Conservation (phyloP, 352 stramenopile species). For the Plasmopara muralis region DNA sequence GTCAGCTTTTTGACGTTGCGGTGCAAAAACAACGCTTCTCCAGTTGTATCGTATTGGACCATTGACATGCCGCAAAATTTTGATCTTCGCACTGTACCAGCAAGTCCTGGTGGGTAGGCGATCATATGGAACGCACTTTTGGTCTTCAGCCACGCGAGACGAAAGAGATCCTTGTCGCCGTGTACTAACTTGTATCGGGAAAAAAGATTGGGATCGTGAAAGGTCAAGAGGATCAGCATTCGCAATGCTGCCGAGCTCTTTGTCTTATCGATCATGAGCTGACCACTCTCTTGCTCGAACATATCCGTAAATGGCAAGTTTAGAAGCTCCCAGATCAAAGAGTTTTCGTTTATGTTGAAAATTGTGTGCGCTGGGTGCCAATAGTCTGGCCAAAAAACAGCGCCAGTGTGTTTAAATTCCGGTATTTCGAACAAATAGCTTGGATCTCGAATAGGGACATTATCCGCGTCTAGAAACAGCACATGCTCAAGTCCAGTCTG, state of each 20-base stretch:
- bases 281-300: constrained; percentile 57
- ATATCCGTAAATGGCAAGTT: constrained; percentile 31
- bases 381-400: constrained; percentile 54
- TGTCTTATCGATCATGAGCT: constrained; percentile 34
- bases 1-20: constrained; percentile 33
- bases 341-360: constrained; percentile 48
- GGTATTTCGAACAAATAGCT: constrained; percentile 39
- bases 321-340: constrained; percentile 41
- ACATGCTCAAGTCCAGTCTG: constrained; percentile 33
- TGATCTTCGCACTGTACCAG: constrained; percentile 14
- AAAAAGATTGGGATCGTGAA: constrained; percentile 21
- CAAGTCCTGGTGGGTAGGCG: constrained; percentile 24
- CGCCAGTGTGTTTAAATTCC: constrained; percentile 30
- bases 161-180: constrained; percentile 48
- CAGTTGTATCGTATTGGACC: constrained; percentile 28
- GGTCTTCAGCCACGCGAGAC: constrained; percentile 41
- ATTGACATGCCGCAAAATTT: constrained; percentile 44
- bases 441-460: constrained; percentile 39
- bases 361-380: constrained; percentile 37
- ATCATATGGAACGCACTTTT: constrained; percentile 34
- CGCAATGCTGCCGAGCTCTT: constrained; percentile 14
- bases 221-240: constrained; percentile 26
- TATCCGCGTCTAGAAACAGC: constrained; percentile 53
- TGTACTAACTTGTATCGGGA: constrained; percentile 22
- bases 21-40: constrained; percentile 36